A percentile compares a stretch with the other conserved stretches of the same genome.
phyloP scores from a whole-genome alignment of 306 rosid genomes.

The Casuarina equisetifolia region DNA sequence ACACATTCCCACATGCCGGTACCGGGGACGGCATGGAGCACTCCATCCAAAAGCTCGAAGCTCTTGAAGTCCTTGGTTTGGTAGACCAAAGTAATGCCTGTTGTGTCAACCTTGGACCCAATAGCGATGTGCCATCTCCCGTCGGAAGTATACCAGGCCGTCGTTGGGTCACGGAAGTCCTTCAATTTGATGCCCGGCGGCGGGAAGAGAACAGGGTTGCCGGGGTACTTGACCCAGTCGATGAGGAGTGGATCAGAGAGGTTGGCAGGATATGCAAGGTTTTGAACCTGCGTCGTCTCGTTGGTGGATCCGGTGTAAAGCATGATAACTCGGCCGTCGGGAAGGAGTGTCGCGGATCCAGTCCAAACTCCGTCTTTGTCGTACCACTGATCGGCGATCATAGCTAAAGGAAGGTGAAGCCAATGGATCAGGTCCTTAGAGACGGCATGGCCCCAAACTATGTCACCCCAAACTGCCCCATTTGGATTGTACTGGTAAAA shows the following conservation, averaged over 20 bases:
- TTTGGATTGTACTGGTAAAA: slow-evolving; percentile 89
- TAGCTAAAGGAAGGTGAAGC: slow-evolving; percentile 83
- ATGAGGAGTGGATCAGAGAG: slow-evolving; percentile 68
- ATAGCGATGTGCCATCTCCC: slow-evolving; percentile 74
- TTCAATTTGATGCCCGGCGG: slow-evolving; percentile 51
- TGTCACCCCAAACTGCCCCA: slow-evolving; percentile 84
- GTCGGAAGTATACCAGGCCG: slow-evolving; percentile 77
- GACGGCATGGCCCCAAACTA: slow-evolving; percentile 91
- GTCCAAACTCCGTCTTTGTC: slow-evolving; percentile 83
- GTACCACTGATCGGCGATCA: slow-evolving; percentile 77
- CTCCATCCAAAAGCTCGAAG: slow-evolving; percentile 46
- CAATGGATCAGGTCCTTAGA: slow-evolving; percentile 83
- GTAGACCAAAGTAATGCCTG: slow-evolving; percentile 70
- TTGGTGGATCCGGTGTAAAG: slow-evolving; percentile 86
- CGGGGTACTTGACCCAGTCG: slow-evolving; percentile 66
- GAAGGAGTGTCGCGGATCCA: slow-evolving; percentile 83
- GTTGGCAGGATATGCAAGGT: slow-evolving; percentile 73
- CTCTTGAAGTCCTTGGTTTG: slow-evolving; percentile 67
- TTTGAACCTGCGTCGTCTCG: slow-evolving; percentile 72
- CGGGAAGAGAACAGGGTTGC: slow-evolving; percentile 71
- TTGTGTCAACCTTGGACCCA: slow-evolving; percentile 66
- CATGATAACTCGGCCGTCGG: slow-evolving; percentile 60
- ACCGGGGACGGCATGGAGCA: slow-evolving; percentile 57
- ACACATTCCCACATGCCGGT: slow-evolving; percentile 98
- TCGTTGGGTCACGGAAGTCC: slow-evolving; percentile 94